A percentile compares a stretch with the other conserved stretches of the same genome.
phyloP scores from a whole-genome alignment of 371 early-diverging fungal genomes.

The Coelomomyces lativittatus region DNA sequence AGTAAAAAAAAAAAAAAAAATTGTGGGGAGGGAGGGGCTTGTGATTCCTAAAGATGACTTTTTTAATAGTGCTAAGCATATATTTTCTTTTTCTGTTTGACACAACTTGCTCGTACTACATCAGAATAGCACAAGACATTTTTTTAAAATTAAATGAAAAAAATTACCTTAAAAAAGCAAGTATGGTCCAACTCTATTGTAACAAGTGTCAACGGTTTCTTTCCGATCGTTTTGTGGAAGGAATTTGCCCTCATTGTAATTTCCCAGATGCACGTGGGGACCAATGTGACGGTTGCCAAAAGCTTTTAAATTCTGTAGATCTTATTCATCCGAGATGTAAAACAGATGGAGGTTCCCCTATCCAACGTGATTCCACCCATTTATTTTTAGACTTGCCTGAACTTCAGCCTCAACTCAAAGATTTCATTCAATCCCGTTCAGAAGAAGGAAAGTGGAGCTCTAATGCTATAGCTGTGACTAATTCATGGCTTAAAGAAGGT shows the following conservation, averaged over 20 bases:
- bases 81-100: no score
- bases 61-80: no score
- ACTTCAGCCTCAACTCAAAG: conserved; percentile 55
- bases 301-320: conserved; percentile 78
- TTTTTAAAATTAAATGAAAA: conserved; percentile 64
- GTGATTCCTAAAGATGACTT: no score
- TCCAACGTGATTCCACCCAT: conserved; percentile 73
- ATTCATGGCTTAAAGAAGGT: conserved; percentile 93
- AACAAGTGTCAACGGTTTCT: conserved; percentile 74
- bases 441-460: conserved; percentile 58
- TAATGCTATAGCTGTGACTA: conserved; percentile 81
- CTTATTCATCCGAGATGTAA: conserved; percentile 90
- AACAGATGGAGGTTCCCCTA: conserved; percentile 63
- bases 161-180: conserved; percentile 53
- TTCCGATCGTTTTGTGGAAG: conserved; percentile 97
- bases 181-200: conserved; percentile 85
- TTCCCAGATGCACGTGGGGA: conserved; percentile 97
- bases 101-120: no score
- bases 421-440: conserved; percentile 39
- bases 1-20: conserved; percentile 1
- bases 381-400: conserved; percentile 76
- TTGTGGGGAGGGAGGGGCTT: no score
- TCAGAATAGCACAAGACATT: conserved; percentile 73
- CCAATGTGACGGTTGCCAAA: conserved; percentile 97
- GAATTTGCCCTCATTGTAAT: conserved; percentile 78